These are phyloP conservation scores for Suillus brevipes DNA, from an alignment of 768 basidiomycete genomes.

Conservation along the genomic window DNA sequence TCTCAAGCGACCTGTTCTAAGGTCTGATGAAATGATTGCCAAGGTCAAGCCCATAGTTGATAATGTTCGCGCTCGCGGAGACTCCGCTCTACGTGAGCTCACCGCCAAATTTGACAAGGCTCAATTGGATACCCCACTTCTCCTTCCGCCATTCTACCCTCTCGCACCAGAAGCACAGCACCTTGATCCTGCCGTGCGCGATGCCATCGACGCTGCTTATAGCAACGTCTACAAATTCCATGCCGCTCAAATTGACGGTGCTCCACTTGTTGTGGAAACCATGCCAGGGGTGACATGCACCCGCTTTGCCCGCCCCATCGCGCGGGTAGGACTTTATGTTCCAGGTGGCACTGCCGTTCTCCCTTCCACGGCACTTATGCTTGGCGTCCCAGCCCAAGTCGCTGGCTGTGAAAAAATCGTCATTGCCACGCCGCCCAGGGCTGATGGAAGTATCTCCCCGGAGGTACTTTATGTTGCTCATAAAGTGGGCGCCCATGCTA, in stretches of 20 bases:
- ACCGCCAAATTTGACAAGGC: constrained; percentile 94
- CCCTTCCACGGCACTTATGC: constrained; percentile 96
- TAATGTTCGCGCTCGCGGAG: constrained; percentile 80
- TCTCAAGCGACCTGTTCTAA: constrained; percentile 87
- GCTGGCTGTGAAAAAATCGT: constrained; percentile 92
- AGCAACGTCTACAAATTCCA: constrained; percentile 91
- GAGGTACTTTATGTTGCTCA: constrained; percentile 98
- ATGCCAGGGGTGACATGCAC: constrained; percentile 98
- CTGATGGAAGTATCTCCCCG: constrained; percentile 91
- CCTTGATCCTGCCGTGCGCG: constrained; percentile 62
- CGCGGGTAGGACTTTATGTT: constrained; percentile 93
- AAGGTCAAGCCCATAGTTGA: constrained; percentile 95
- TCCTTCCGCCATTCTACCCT: constrained; percentile 73
- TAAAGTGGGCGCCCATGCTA: constrained; percentile 84
- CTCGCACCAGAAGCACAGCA: constrained; percentile 51
- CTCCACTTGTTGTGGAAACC: constrained; percentile 82
- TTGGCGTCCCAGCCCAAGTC: constrained; percentile 96
- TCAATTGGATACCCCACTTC: constrained; percentile 61
- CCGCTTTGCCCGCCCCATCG: constrained; percentile 92
- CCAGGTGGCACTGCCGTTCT: constrained; percentile 96
- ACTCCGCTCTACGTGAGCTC: constrained; percentile 81
- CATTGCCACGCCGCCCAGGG: constrained; percentile 92
- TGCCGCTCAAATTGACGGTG: constrained; percentile 75
- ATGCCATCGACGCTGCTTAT: constrained; percentile 90
- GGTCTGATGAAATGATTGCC: constrained; percentile 57